Conservation (phyloP, 208 protist species). For the Porcisia deanei region DNA sequence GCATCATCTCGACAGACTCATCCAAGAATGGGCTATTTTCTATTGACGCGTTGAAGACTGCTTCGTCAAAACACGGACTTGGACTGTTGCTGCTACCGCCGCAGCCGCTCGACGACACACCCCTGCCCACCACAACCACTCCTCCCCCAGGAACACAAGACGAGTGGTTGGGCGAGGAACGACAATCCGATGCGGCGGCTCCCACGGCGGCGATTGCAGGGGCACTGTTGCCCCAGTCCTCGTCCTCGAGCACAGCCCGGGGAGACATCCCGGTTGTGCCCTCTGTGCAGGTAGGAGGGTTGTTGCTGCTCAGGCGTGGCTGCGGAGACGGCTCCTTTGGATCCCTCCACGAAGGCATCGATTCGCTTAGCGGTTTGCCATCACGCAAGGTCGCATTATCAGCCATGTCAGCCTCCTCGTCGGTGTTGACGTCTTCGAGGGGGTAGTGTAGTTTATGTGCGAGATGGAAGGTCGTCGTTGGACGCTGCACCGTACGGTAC, state of each 20-base stretch:
- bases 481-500: conserved; percentile 51
- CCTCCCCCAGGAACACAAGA: not conserved
- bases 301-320: conserved; percentile 33
- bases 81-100: conserved; percentile 36
- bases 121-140: not conserved
- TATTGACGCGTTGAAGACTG: conserved; percentile 40
- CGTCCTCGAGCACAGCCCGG: not conserved
- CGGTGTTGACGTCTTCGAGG: conserved; percentile 36
- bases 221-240: not conserved
- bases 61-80: conserved; percentile 45
- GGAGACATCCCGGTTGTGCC: not conserved
- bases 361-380: conserved; percentile 11
- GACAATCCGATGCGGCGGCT: not conserved
- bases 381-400: conserved; percentile 12
- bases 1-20: conserved; percentile 27
- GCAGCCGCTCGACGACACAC: conserved; percentile 6
- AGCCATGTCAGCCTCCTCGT: conserved; percentile 18
- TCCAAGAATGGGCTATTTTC: conserved; percentile 28
- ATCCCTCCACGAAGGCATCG: conserved; percentile 1
- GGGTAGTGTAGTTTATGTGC: conserved; percentile 76
- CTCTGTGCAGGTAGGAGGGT: not conserved
- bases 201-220: not conserved
- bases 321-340: conserved; percentile 45
- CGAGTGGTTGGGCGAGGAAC: not conserved
- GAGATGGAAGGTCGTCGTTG: conserved; percentile 54